A percentile compares a stretch with the other conserved stretches of the same genome.
Evolutionary conservation across 1,139 yeast species (phyloP).

Genomic region (Debaryomycetaceae sp.): DNA sequence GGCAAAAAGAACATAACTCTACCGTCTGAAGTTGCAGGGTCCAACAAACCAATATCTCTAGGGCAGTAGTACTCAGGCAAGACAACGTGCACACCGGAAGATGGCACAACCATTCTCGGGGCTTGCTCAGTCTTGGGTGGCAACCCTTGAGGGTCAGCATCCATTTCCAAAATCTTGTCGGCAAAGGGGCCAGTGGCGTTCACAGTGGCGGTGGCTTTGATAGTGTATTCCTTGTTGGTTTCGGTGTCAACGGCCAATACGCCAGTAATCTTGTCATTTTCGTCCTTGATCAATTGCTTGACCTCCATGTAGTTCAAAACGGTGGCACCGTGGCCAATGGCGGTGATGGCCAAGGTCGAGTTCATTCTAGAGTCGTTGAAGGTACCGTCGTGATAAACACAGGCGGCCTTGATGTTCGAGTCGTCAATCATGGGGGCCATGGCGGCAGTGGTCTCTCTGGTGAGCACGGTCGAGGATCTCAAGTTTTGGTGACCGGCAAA

Average conservation of each 20-base stretch:
- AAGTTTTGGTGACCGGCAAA: slow-evolving; percentile 89
- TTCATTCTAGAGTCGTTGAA: slow-evolving; percentile 94
- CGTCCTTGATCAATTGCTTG: slow-evolving; percentile 64
- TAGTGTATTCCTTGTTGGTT: slow-evolving; percentile 55
- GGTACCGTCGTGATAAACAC: slow-evolving; percentile 93
- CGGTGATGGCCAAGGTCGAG: slow-evolving; percentile 79
- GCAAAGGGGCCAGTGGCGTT: slow-evolving; percentile 96
- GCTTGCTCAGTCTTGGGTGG: slow-evolving; percentile 48
- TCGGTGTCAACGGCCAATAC: slow-evolving; percentile 74
- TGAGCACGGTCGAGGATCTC: slow-evolving; percentile 70
- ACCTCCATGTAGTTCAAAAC: slow-evolving; percentile 86
- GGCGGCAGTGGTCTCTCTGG: slow-evolving; percentile 63
- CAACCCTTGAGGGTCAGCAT: slow-evolving; percentile 61
- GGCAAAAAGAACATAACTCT: slow-evolving; percentile 96
- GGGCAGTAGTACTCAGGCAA: slow-evolving; percentile 94
- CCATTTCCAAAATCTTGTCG: slow-evolving; percentile 83
- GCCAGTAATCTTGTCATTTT: slow-evolving; percentile 59
- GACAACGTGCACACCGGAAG: slow-evolving; percentile 90
- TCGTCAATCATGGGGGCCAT: slow-evolving; percentile 87
- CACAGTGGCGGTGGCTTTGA: slow-evolving; percentile 71
- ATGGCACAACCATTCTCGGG: slow-evolving; percentile 86
- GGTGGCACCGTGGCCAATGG: slow-evolving; percentile 84
- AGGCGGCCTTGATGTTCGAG: slow-evolving; percentile 77
- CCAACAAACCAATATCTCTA: slow-evolving; percentile 79
- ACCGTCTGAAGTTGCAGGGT: slow-evolving; percentile 91